A percentile compares a stretch with the other conserved stretches of the same genome.
Evolutionary conservation across 768 basidiomycete species (phyloP).

Genomic region (Tubosaeta sp.): DNA sequence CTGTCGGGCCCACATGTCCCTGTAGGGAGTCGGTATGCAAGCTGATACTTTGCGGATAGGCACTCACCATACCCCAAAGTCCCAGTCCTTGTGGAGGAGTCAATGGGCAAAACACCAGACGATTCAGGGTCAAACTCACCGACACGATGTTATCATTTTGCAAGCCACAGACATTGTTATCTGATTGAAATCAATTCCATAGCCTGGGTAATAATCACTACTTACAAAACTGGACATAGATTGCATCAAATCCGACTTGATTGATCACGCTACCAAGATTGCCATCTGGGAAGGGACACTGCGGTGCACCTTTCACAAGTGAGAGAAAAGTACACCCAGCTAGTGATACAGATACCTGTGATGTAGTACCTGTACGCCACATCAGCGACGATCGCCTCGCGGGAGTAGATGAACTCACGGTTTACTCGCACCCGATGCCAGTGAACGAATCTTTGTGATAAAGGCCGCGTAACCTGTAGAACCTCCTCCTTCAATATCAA

Average conservation of each 20-base stretch:
- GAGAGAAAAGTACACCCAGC: neutral
- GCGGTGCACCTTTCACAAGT: constrained; percentile 21
- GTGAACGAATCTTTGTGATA: constrained; percentile 22
- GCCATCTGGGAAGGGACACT: constrained; percentile 68
- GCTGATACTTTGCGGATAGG: neutral
- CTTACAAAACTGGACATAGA: constrained; percentile 67
- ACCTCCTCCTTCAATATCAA: constrained; percentile 72
- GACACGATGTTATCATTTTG: constrained; percentile 50
- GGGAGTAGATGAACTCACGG: constrained; percentile 7
- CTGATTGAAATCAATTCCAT: constrained; percentile 16
- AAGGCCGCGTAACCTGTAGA: constrained; percentile 49
- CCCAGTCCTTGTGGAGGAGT: constrained; percentile 40
- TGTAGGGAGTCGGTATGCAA: constrained; percentile 9
- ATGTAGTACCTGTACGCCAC: constrained; percentile 50
- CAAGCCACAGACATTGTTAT: constrained; percentile 42
- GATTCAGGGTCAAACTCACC: constrained; percentile 33
- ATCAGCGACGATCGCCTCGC: constrained; percentile 1
- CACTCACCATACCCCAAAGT: constrained; percentile 32
- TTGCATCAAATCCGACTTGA: constrained; percentile 60
- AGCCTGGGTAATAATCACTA: neutral
- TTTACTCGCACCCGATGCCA: constrained; percentile 23
- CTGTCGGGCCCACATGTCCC: constrained; percentile 44
- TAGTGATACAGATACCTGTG: constrained; percentile 34
- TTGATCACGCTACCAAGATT: constrained; percentile 58
- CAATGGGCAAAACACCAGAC: neutral